These are phyloP conservation scores for Euphrasia confusa DNA, from an alignment of 257 asterid species.

Conservation along the genomic window DNA sequence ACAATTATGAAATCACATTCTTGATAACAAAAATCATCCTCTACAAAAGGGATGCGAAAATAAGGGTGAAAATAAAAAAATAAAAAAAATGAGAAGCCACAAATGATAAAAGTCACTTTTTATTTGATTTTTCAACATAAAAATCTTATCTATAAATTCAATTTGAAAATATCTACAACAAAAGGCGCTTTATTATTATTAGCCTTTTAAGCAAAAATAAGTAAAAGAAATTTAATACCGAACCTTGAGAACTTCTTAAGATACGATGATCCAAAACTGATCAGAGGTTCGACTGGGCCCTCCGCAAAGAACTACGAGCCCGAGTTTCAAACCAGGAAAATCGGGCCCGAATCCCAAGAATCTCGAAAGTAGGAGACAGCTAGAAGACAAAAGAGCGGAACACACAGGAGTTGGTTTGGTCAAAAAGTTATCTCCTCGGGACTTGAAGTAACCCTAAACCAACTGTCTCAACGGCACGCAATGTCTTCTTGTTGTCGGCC, in stretches of 20 bases:
- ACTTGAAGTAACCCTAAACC: constrained; percentile 29
- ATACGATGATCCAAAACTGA: not conserved
- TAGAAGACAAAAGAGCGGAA: constrained; percentile 18
- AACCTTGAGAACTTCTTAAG: constrained; percentile 22
- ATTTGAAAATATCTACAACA: not conserved
- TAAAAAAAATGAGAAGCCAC: not conserved
- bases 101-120: not conserved
- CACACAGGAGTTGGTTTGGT: not conserved
- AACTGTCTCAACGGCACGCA: constrained; percentile 26
- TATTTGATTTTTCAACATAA: not conserved
- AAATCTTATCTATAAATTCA: not conserved
- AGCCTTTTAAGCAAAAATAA: not conserved
- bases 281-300: constrained; percentile 17
- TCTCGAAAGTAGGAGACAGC: constrained; percentile 23
- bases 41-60: constrained; percentile 18
- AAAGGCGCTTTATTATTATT: not conserved
- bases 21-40: constrained; percentile 10
- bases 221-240: not conserved
- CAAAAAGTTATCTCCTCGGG: constrained; percentile 46
- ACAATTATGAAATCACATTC: constrained; percentile 16
- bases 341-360: constrained; percentile 24
- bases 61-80: constrained; percentile 18
- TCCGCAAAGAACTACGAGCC: not conserved
- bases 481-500: constrained; percentile 29
- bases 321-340: not conserved